Evolutionary conservation across 2,329 filamentous ascomycete genomes (phyloP), one percentile per base, ranked within the genome.

Genomic region (Phoma sp.): DNA sequence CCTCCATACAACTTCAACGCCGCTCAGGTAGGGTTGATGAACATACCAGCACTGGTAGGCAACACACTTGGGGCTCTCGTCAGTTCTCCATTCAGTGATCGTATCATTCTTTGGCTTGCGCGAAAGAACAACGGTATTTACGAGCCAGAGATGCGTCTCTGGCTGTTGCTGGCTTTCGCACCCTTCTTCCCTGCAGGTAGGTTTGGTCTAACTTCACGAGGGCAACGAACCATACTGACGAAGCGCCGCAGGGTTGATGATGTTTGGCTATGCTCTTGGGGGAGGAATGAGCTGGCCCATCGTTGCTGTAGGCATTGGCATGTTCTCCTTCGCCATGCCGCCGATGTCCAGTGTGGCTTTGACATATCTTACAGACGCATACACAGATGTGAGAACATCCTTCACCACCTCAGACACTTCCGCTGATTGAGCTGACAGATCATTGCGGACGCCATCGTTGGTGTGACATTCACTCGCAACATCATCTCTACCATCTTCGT

Each of bases 141-240:
- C 63, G 80, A 82, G 60, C 80, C 80, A 3, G 80, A 83, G 61
- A 82, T 81, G 60, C 75, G 80, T 18, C 68, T 79, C 14, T 78
- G 56, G 57, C 32, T 55, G 4, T 22, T 59, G 11, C 29, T 50
- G 4, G 48, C 45, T 11, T 59, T 56, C 22, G 39, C 48, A n/a
- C 56, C 56, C 3, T 39, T 56, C 45, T 52, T 58, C 18, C 52
- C 52, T 42, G 56, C 52, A 9, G 48, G 48, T 51, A 45, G n/a
- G 47, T 24, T 30, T 14, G n/a, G 18, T 18, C 29, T 7, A 11
- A 36, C 2, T 7, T 13, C 32, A 24, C 4, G 14, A 11, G 22
- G n/a, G 9, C 0, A 7, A 8, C 6, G 9, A 8, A 8, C 2
- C 8, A 22, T 14, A 22, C 29, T 46, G 11, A 52, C 11, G 7